Conservation (phyloP, 192 early-diverging fungal genomes). For the Thamnidium elegans region DNA sequence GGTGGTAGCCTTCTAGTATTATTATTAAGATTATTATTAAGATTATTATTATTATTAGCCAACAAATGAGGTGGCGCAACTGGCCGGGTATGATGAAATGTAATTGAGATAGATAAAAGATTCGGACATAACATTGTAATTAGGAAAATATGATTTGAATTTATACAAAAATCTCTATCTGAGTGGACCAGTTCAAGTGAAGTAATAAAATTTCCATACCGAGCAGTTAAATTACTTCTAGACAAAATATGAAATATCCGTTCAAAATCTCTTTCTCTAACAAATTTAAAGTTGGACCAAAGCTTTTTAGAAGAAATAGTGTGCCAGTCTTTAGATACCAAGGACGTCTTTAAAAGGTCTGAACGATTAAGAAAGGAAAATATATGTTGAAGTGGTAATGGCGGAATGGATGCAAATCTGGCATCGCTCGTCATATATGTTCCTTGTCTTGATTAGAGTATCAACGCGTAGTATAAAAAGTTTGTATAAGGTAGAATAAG, state of each 20-base stretch:
- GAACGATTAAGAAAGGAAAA: slow-evolving; percentile 9
- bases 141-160: slow-evolving; percentile 25
- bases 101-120: slow-evolving; percentile 27
- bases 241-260: slow-evolving; percentile 28
- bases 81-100: slow-evolving; percentile 20
- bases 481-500: neutral
- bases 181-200: slow-evolving; percentile 28
- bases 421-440: slow-evolving; percentile 27
- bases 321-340: slow-evolving; percentile 27
- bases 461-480: slow-evolving; percentile 7
- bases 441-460: slow-evolving; percentile 14
- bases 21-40: neutral
- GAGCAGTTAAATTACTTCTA: slow-evolving; percentile 13
- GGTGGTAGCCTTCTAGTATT: slow-evolving; percentile 5
- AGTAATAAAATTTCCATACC: slow-evolving; percentile 21
- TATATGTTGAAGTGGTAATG: slow-evolving; percentile 7
- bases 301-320: slow-evolving; percentile 15
- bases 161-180: slow-evolving; percentile 28
- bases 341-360: slow-evolving; percentile 3
- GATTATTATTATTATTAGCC: neutral
- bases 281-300: slow-evolving; percentile 31
- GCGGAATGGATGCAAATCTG: no score
- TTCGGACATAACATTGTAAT: slow-evolving; percentile 23
- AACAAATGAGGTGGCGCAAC: slow-evolving; percentile 12
- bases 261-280: slow-evolving; percentile 30